These are phyloP conservation scores for Coriolopsis trogii DNA, from an alignment of 1,284 basidiomycete genomes.

Conservation along the genomic window DNA sequence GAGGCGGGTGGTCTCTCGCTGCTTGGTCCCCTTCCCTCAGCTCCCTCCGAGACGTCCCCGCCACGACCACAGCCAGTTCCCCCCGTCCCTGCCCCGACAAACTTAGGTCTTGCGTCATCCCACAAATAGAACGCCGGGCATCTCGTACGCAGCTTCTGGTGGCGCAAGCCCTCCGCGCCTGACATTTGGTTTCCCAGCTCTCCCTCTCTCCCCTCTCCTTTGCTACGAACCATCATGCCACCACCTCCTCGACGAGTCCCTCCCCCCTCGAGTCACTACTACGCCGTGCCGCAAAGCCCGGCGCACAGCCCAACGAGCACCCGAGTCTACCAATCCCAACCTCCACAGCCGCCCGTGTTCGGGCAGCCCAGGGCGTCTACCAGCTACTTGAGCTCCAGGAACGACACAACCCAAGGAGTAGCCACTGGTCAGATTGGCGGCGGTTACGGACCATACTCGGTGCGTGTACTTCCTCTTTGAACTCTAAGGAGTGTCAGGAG, in stretches of 20 bases:
- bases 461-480: constrained; percentile 34
- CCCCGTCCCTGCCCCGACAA: not conserved
- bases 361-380: constrained; percentile 28
- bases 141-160: constrained; percentile 12
- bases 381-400: constrained; percentile 38
- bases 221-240: constrained; percentile 34
- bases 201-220: not conserved
- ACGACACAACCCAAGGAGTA: constrained; percentile 67
- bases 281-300: constrained; percentile 54
- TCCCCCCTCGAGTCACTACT: constrained; percentile 44
- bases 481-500: no score
- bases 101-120: not conserved
- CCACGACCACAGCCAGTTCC: constrained; percentile 1
- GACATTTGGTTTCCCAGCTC: constrained; percentile 12
- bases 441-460: constrained; percentile 80
- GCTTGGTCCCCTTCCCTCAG: no score
- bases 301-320: constrained; percentile 22
- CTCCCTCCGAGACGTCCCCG: constrained; percentile 6
- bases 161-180: constrained; percentile 14
- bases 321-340: constrained; percentile 31
- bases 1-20: no score
- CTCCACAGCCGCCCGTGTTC: constrained; percentile 29
- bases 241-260: constrained; percentile 40
- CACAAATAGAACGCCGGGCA: not conserved
- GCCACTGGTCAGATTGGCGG: constrained; percentile 73